These are phyloP conservation scores for Aureobasidium namibiae DNA, from an alignment of 2,329 filamentous ascomycete genomes.

Conservation along the genomic window DNA sequence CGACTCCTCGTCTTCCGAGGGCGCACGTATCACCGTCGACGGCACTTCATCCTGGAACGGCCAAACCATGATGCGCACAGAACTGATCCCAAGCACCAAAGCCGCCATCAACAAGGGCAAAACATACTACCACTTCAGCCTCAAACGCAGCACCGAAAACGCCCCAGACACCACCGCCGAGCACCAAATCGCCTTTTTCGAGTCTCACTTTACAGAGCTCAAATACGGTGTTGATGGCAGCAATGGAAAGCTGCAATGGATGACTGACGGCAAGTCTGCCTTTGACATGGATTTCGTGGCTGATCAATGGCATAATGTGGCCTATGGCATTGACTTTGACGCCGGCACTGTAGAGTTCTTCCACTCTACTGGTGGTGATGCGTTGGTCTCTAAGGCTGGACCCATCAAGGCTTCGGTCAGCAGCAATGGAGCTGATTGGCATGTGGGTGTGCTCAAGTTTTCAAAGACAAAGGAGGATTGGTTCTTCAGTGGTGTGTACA, in stretches of 20 bases:
- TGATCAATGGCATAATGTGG: slow-evolving; percentile 66
- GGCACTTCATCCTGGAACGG: slow-evolving; percentile 62
- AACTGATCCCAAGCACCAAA: slow-evolving; percentile 63
- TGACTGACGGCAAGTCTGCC: slow-evolving; percentile 50
- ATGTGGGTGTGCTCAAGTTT: slow-evolving; percentile 61
- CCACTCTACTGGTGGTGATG: slow-evolving; percentile 56
- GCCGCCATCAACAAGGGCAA: slow-evolving; percentile 58
- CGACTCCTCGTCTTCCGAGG: slow-evolving; percentile 53
- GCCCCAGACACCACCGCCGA: slow-evolving; percentile 54
- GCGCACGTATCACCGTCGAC: slow-evolving; percentile 60
- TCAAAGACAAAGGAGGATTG: slow-evolving; percentile 57
- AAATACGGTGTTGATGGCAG: slow-evolving; percentile 51
- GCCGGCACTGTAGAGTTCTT: slow-evolving; percentile 57
- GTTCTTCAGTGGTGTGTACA: slow-evolving; percentile 64
- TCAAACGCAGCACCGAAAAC: slow-evolving; percentile 52
- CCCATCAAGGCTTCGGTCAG: slow-evolving; percentile 53
- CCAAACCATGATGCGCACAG: slow-evolving; percentile 63
- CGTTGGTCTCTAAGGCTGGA: slow-evolving; percentile 50
- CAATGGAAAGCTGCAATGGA: slow-evolving; percentile 49
- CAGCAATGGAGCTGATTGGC: slow-evolving; percentile 63
- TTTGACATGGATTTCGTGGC: slow-evolving; percentile 56
- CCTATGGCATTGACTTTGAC: slow-evolving; percentile 64
- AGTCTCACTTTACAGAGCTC: slow-evolving; percentile 67
- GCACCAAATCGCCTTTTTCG: slow-evolving; percentile 59
- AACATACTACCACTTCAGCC: slow-evolving; percentile 65